phyloP scores from a whole-genome alignment of 2,329 filamentous ascomycete genomes.

The Aspergillus pseudonomiae region DNA sequence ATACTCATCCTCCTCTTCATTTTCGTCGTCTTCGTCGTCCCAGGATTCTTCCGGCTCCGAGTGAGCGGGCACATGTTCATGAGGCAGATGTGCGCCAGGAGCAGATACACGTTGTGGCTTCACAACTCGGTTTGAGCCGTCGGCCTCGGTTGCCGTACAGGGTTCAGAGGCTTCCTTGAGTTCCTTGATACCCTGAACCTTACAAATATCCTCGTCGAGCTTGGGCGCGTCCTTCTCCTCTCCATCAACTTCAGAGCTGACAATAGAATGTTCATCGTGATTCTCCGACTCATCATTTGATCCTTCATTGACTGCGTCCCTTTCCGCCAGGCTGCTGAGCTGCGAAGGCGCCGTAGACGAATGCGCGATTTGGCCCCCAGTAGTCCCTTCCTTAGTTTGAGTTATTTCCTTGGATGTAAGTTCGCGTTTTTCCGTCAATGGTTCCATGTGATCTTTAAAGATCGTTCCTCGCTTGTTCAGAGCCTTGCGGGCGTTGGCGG shows the following conservation, averaged over 20 bases:
- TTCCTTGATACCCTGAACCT: constrained; percentile 25
- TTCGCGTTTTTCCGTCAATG: constrained; percentile 36
- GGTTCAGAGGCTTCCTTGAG: constrained; percentile 11
- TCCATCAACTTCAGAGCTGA: constrained; percentile 32
- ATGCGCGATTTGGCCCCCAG: constrained; percentile 14
- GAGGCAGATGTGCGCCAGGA: constrained; percentile 18
- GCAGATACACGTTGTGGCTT: constrained; percentile 26
- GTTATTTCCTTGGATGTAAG: constrained; percentile 34
- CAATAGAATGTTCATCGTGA: constrained; percentile 22
- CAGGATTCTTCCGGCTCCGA: constrained; percentile 71
- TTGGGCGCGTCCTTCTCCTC: constrained; percentile 30
- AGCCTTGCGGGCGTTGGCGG: constrained; percentile 50
- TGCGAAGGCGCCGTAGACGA: constrained; percentile 18
- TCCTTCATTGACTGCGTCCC: constrained; percentile 10
- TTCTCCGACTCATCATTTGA: constrained; percentile 17
- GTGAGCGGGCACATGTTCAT: constrained; percentile 31
- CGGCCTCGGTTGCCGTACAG: constrained; percentile 5
- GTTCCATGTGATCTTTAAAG: constrained; percentile 55
- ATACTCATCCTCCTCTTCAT: constrained; percentile 69
- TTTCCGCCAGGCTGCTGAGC: constrained; percentile 17
- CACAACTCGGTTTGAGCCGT: constrained; percentile 9
- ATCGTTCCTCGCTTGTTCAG: constrained; percentile 57
- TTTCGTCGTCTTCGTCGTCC: constrained; percentile 77
- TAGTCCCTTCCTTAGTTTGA: constrained; percentile 26
- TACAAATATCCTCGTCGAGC: constrained; percentile 30